A percentile compares a stretch with the other conserved stretches of the same genome.
These are phyloP conservation scores for Suillus subalutaceus DNA, from an alignment of 768 basidiomycete genomes.

Conservation along the genomic window DNA sequence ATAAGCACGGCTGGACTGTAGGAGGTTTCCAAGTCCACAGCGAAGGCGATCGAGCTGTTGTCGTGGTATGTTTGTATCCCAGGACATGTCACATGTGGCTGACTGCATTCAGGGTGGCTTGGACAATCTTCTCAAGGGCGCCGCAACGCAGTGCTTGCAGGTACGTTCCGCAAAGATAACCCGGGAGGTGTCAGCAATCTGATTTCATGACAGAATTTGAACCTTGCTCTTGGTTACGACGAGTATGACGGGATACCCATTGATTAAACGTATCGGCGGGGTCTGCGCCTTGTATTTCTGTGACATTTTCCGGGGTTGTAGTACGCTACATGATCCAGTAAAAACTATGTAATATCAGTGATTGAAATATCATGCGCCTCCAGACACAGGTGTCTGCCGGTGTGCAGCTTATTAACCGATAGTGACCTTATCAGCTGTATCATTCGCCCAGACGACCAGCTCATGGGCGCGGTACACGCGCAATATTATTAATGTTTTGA, in stretches of 20 bases:
- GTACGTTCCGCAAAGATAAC: conserved; percentile 46
- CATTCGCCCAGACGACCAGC: conserved; percentile 7
- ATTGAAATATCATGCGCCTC: neutral
- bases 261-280: conserved; percentile 17
- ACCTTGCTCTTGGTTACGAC: conserved; percentile 85
- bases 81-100: conserved; percentile 7
- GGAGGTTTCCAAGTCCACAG: conserved; percentile 95
- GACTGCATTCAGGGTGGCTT: conserved; percentile 71
- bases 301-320: neutral
- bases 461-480: neutral
- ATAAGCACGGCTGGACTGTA: conserved; percentile 85
- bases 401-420: conserved; percentile 5
- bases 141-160: conserved; percentile 98
- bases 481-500: neutral
- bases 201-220: conserved; percentile 69
- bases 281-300: neutral
- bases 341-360: neutral
- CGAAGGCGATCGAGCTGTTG: conserved; percentile 85
- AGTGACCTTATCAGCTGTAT: conserved; percentile 1
- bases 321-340: neutral
- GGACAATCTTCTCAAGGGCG: conserved; percentile 97
- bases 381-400: neutral
- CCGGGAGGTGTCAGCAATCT: neutral
- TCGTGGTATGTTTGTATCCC: conserved; percentile 66
- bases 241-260: conserved; percentile 79